Percentiles rank a stretch among this genome's conserved stretches.
Evolutionary conservation across 495 filamentous ascomycete genomes (phyloP).

Genomic region (Penicillium ochrochloron): DNA sequence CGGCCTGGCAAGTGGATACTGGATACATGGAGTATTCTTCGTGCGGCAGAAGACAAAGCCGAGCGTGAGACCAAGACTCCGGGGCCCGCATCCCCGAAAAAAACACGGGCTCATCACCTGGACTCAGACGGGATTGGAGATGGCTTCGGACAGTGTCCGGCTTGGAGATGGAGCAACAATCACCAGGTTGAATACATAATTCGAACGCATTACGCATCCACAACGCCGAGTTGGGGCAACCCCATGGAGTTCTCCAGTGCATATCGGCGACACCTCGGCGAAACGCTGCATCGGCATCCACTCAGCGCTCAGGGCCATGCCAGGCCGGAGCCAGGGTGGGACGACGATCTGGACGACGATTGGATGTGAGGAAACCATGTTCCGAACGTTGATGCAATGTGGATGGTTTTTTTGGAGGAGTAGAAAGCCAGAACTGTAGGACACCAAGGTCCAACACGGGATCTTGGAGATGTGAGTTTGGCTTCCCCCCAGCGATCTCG

Average conservation of each 20-base stretch:
- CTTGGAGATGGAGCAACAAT: neutral
- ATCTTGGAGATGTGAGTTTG: neutral
- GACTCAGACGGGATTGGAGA: neutral
- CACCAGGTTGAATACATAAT: too few species aligned
- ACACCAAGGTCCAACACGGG: slow-evolving; percentile 4
- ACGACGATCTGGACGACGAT: slow-evolving; percentile 9
- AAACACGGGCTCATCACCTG: neutral
- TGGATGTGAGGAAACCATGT: slow-evolving; percentile 19
- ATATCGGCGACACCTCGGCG: slow-evolving; percentile 30
- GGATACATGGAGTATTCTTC: neutral
- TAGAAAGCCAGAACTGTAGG: neutral
- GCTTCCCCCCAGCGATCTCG: neutral
- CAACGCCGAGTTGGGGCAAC: slow-evolving; percentile 20
- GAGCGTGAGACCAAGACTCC: slow-evolving; percentile 5
- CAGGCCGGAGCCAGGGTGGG: slow-evolving; percentile 6
- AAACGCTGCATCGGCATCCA: slow-evolving; percentile 20
- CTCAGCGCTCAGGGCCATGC: slow-evolving; percentile 8
- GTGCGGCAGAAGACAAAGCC: slow-evolving; percentile 19
- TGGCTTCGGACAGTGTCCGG: slow-evolving; percentile 22
- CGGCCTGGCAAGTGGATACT: slow-evolving; percentile 17
- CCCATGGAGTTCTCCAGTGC: slow-evolving; percentile 29
- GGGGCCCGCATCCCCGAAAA: slow-evolving; percentile 14
- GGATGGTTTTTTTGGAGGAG: neutral
- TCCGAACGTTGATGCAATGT: slow-evolving; percentile 10
- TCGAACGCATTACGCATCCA: slow-evolving; percentile 3